Evolutionary conservation across 2,329 filamentous ascomycete species (phyloP).

Genomic region (Diaporthe sp.): DNA sequence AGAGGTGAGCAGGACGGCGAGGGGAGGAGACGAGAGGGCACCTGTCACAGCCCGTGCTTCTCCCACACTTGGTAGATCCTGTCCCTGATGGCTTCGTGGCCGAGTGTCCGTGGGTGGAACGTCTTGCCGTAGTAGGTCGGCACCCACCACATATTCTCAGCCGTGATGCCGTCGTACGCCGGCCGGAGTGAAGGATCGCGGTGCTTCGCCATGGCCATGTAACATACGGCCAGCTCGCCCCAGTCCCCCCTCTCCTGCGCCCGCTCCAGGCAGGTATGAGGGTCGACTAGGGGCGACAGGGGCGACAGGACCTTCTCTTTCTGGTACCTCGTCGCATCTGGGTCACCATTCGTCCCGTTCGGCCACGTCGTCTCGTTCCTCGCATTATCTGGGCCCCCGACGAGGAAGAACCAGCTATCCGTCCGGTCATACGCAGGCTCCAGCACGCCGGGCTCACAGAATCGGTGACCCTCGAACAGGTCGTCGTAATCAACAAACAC

Average conservation of each 20-base stretch:
- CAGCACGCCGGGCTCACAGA: slow-evolving; percentile 48
- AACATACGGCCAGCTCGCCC: slow-evolving; percentile 58
- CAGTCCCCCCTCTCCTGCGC: slow-evolving; percentile 56
- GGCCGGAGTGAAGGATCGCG: slow-evolving; percentile 52
- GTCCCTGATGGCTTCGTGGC: slow-evolving; percentile 54
- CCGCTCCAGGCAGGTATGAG: slow-evolving; percentile 51
- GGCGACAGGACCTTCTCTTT: slow-evolving; percentile 45
- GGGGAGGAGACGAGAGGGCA: background rate
- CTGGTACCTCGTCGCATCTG: slow-evolving; percentile 15
- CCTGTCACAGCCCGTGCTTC: slow-evolving; percentile 37
- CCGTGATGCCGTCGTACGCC: slow-evolving; percentile 45
- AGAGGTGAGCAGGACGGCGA: background rate
- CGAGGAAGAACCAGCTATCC: slow-evolving; percentile 64
- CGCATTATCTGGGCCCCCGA: slow-evolving; percentile 59
- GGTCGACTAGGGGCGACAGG: slow-evolving; percentile 53
- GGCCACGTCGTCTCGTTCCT: slow-evolving; percentile 44
- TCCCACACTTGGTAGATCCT: slow-evolving; percentile 52
- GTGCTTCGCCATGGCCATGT: slow-evolving; percentile 58
- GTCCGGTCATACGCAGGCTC: slow-evolving; percentile 60
- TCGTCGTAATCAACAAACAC: slow-evolving; percentile 61
- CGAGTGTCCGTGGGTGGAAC: slow-evolving; percentile 58
- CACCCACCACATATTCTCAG: slow-evolving; percentile 60
- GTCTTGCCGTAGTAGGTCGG: slow-evolving; percentile 62
- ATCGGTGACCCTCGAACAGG: slow-evolving; percentile 60
- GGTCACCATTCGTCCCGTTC: slow-evolving; percentile 38